Percentiles rank a stretch among this genome's conserved stretches.
phyloP scores from a whole-genome alignment of 805 yeast genomes.

The Pichia scutulata region DNA sequence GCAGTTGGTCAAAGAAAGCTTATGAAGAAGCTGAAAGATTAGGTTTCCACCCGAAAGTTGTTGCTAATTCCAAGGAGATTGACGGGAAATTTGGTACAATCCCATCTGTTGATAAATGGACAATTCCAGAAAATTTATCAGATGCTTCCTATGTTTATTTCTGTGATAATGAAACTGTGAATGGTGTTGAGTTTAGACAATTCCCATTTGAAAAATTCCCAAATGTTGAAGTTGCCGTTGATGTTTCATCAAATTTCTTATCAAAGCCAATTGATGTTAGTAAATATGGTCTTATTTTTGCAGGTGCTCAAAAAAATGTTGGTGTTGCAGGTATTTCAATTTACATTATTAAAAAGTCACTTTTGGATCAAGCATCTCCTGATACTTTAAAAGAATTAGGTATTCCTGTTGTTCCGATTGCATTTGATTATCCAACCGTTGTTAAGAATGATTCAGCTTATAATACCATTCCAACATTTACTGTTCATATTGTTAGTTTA shows the following conservation, averaged over 20 bases:
- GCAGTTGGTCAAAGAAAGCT: conserved; percentile 90
- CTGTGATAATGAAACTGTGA: conserved; percentile 96
- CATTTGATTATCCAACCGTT: conserved; percentile 78
- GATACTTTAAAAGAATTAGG: conserved; percentile 49
- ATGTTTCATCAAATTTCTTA: conserved; percentile 88
- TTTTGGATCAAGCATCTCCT: conserved; percentile 61
- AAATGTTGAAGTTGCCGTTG: conserved; percentile 80
- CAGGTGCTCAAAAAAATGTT: conserved; percentile 97
- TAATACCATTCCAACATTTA: conserved; percentile 92
- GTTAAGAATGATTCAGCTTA: conserved; percentile 87
- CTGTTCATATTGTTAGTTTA: conserved; percentile 76
- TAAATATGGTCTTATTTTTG: conserved; percentile 83
- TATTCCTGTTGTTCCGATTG: conserved; percentile 82
- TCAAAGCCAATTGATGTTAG: conserved; percentile 75
- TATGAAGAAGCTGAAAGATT: conserved; percentile 79
- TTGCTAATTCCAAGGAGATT: conserved; percentile 54
- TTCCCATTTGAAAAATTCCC: conserved; percentile 50
- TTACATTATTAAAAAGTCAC: conserved; percentile 77
- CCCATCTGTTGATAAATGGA: conserved; percentile 63
- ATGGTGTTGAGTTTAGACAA: conserved; percentile 74
- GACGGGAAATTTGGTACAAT: conserved; percentile 57
- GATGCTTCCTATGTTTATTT: conserved; percentile 79
- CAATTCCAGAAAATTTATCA: conserved; percentile 44
- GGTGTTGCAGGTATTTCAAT: conserved; percentile 94
- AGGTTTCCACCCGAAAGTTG: conserved; percentile 65